Evolutionary conservation across 176 grass and related monocot genomes (phyloP).

Genomic region (Elymus sibiricus): DNA sequence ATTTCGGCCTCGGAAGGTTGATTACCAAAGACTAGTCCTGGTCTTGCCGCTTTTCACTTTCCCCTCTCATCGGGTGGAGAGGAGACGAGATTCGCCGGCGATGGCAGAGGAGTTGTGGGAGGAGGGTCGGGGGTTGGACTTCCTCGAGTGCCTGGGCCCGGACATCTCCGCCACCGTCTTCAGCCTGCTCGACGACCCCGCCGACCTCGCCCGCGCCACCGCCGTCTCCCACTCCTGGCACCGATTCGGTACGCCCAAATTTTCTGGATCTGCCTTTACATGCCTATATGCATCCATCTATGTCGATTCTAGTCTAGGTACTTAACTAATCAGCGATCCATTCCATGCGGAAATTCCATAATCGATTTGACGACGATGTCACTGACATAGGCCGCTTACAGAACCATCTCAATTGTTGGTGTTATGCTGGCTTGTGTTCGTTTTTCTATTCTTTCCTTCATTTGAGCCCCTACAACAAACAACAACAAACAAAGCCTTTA

Average conservation of each 20-base stretch:
- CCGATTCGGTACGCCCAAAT: slow-evolving; percentile 37
- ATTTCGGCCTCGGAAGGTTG: too few relatives aligned
- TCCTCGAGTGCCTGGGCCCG: slow-evolving; percentile 38
- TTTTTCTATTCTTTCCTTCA: too few relatives aligned
- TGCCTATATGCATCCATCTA: neutral
- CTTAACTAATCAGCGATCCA: neutral
- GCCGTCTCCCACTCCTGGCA: slow-evolving; percentile 69
- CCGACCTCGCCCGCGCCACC: slow-evolving; percentile 46
- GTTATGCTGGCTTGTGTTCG: neutral
- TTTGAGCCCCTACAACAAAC: too few relatives aligned
- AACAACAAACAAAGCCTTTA: too few relatives aligned
- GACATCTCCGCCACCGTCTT: slow-evolving; percentile 49
- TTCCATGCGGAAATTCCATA: neutral
- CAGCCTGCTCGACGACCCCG: slow-evolving; percentile 38
- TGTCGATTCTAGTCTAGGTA: neutral
- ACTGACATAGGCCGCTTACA: neutral
- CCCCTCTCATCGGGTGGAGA: neutral
- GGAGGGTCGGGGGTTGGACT: slow-evolving; percentile 25
- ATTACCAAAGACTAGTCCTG: too few relatives aligned
- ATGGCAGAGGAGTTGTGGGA: neutral
- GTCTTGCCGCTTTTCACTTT: too few relatives aligned
- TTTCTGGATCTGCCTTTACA: neutral
- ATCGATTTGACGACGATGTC: neutral
- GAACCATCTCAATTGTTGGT: neutral
- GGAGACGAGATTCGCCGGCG: neutral